phyloP scores from a whole-genome alignment of 208 protist species.

The Trypanosoma conorhini region DNA sequence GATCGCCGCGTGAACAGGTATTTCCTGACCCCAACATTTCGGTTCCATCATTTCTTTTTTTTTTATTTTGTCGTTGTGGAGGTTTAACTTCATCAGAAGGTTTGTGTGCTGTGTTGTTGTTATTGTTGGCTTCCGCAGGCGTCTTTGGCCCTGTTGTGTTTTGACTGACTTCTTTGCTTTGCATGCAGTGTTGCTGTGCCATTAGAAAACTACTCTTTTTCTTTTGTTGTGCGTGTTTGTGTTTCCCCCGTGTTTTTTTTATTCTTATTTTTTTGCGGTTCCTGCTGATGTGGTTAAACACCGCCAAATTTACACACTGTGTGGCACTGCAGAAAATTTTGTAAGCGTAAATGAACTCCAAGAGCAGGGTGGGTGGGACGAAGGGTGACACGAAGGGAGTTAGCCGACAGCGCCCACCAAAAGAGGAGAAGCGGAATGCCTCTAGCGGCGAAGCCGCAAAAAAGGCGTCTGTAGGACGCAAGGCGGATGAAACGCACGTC shows the following conservation, averaged over 20 bases:
- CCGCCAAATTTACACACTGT: background rate
- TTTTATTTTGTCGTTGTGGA: slow-evolving; percentile 3
- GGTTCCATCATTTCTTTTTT: slow-evolving; percentile 22
- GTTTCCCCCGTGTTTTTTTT: slow-evolving; percentile 20
- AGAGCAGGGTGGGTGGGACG: background rate
- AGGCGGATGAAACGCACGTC: slow-evolving; percentile 12
- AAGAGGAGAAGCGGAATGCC: slow-evolving; percentile 12
- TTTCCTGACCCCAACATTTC: slow-evolving; percentile 3
- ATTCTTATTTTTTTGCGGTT: slow-evolving; percentile 3
- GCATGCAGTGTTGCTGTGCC: background rate
- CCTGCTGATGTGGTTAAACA: slow-evolving; percentile 15
- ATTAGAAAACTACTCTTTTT: background rate
- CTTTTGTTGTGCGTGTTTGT: slow-evolving; percentile 14
- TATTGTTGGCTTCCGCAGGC: background rate
- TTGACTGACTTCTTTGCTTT: slow-evolving; percentile 18
- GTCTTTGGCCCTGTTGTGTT: background rate
- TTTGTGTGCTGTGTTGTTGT: background rate
- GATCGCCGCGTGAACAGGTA: slow-evolving; percentile 20
- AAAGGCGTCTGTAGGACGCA: slow-evolving; percentile 21
- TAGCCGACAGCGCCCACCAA: slow-evolving; percentile 9
- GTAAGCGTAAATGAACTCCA: slow-evolving; percentile 26
- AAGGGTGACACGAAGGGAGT: slow-evolving; percentile 16
- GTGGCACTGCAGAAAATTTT: slow-evolving; percentile 5
- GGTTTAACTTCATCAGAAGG: background rate
- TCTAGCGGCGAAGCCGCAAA: slow-evolving; percentile 15